Evolutionary conservation across 2,329 filamentous ascomycete genomes (phyloP).

Genomic region (Byssochlamys sp.): DNA sequence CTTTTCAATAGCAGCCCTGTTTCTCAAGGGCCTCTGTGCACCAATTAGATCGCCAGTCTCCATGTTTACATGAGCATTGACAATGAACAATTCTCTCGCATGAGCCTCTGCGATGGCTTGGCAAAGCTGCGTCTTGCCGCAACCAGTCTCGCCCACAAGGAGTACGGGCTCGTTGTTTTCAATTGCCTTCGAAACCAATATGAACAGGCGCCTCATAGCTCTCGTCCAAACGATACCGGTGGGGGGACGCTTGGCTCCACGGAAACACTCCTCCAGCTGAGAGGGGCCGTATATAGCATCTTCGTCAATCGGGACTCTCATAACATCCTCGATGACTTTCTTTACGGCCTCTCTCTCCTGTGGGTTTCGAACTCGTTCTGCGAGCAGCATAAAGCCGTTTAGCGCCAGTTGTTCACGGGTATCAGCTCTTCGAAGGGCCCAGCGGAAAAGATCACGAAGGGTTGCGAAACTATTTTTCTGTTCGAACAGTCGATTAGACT

Average conservation of each 20-base stretch:
- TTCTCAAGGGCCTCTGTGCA: constrained; percentile 82
- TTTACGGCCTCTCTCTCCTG: constrained; percentile 80
- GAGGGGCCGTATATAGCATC: constrained; percentile 60
- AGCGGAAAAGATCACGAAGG: constrained; percentile 86
- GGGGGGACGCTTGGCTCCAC: constrained; percentile 28
- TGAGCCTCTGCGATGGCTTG: constrained; percentile 80
- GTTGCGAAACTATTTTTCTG: constrained; percentile 97
- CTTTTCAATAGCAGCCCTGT: constrained; percentile 63
- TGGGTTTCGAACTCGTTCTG: constrained; percentile 82
- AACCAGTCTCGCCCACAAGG: constrained; percentile 90
- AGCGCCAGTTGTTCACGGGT: constrained; percentile 77
- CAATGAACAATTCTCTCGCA: constrained; percentile 66
- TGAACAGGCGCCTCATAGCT: constrained; percentile 84
- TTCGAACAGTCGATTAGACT: constrained; percentile 86
- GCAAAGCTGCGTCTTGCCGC: constrained; percentile 93
- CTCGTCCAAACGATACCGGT: constrained; percentile 75
- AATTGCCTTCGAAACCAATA: constrained; percentile 77
- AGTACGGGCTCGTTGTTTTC: constrained; percentile 87
- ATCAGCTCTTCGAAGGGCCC: constrained; percentile 78
- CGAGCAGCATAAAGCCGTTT: constrained; percentile 93
- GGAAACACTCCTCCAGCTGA: constrained; percentile 47
- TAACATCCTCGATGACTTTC: constrained; percentile 75
- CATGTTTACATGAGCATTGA: constrained; percentile 96
- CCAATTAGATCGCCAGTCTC: constrained; percentile 96
- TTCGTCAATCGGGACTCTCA: constrained; percentile 75